Evolutionary conservation across 768 basidiomycete species (phyloP).

Genomic region (Tephrocybe rancida): DNA sequence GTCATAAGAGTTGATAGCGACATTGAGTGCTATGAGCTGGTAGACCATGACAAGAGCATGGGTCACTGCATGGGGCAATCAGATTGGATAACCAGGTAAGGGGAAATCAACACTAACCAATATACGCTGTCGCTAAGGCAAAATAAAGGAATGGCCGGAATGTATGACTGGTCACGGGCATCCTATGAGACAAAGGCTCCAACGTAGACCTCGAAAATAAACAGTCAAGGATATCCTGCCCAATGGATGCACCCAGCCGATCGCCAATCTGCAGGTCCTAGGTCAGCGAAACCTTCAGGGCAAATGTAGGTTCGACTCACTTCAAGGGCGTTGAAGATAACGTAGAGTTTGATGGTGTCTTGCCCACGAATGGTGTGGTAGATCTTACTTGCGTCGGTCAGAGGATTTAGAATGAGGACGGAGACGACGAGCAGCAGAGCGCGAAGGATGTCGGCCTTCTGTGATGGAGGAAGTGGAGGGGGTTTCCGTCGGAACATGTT

Average conservation of each 20-base stretch:
- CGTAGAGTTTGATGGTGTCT: constrained; percentile 98
- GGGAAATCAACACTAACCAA: constrained; percentile 52
- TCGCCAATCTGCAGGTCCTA: constrained; percentile 77
- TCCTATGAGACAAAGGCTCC: constrained; percentile 65
- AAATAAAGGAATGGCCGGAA: constrained; percentile 87
- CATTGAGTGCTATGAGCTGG: constrained; percentile 91
- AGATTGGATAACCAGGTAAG: not conserved
- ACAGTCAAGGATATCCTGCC: constrained; percentile 96
- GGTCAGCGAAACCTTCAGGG: constrained; percentile 5
- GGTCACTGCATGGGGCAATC: constrained; percentile 50
- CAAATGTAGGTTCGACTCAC: constrained; percentile 45
- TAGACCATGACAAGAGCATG: constrained; percentile 97
- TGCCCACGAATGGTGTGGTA: constrained; percentile 98
- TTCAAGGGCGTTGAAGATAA: constrained; percentile 98
- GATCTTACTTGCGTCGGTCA: constrained; percentile 96
- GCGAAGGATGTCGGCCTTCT: constrained; percentile 92
- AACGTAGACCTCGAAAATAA: constrained; percentile 93
- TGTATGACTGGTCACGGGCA: constrained; percentile 62
- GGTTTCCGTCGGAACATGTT: constrained; percentile 52
- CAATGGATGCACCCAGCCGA: constrained; percentile 91
- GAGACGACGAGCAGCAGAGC: constrained; percentile 75
- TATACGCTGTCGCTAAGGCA: constrained; percentile 78
- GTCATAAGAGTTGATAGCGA: constrained; percentile 98
- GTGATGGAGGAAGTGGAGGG: constrained; percentile 75
- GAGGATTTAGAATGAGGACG: constrained; percentile 70